Evolutionary conservation across 225 moss, liverwort and hornwort species (phyloP).

Genomic region (Asterella californica): DNA sequence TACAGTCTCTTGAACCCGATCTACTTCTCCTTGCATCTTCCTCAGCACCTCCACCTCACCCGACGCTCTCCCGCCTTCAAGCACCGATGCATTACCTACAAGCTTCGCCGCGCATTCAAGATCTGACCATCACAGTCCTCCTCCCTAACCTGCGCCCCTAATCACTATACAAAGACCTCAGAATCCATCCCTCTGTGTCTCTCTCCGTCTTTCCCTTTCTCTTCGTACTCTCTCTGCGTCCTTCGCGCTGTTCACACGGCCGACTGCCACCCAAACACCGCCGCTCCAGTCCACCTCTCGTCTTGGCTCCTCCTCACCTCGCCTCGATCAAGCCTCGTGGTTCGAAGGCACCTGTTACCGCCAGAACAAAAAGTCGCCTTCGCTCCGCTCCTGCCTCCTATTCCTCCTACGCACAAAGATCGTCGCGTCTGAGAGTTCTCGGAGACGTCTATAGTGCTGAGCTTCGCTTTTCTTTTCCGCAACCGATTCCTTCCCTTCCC

Average conservation of each 20-base stretch:
- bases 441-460: not conserved
- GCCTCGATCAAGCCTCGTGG: not conserved
- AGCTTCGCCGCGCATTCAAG: not conserved
- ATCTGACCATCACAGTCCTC: constrained; percentile 7
- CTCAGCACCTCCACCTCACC: not conserved
- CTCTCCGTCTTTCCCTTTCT: not conserved
- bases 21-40: constrained; percentile 16
- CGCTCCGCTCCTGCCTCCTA: not conserved
- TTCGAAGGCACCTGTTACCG: not conserved
- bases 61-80: not conserved
- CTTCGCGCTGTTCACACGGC: not conserved
- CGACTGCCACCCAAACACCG: constrained; percentile 1
- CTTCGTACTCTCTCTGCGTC: not conserved
- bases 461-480: constrained; percentile 4
- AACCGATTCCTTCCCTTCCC: not conserved
- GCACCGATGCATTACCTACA: not conserved
- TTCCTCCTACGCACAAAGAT: not conserved
- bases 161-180: not conserved
- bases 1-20: constrained; percentile 1
- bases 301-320: not conserved
- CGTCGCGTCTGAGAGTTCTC: not conserved
- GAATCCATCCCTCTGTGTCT: not conserved
- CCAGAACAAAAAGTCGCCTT: constrained; percentile 5
- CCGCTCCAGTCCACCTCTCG: not conserved
- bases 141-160: not conserved